phyloP scores from a whole-genome alignment of 148 eudicot genomes.

The Rhododendron ferrugineum region DNA sequence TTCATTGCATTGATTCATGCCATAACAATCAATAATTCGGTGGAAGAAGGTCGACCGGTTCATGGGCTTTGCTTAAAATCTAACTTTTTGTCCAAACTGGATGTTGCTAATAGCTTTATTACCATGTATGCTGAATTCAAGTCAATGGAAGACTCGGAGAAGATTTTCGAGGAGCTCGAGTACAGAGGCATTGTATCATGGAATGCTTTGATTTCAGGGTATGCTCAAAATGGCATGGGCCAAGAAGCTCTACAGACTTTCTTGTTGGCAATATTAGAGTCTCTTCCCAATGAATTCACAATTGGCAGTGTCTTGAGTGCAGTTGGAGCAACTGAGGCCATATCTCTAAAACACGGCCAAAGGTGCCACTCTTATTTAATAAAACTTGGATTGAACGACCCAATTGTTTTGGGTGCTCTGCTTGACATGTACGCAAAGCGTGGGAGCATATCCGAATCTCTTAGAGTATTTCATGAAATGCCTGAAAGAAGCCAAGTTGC shows the following conservation, averaged over 20 bases:
- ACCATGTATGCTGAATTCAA: conserved; percentile 84
- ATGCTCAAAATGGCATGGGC: conserved; percentile 48
- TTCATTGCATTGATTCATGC: conserved; percentile 70
- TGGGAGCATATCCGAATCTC: conserved; percentile 72
- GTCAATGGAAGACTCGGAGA: conserved; percentile 47
- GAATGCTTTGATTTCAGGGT: conserved; percentile 82
- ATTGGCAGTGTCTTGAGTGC: conserved; percentile 79
- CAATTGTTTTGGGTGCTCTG: conserved; percentile 59
- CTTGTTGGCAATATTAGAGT: conserved; percentile 36
- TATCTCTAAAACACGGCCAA: conserved; percentile 69
- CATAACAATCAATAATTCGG: conserved; percentile 34
- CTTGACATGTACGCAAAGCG: conserved; percentile 94
- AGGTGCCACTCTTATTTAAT: conserved; percentile 53
- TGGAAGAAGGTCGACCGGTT: conserved; percentile 59
- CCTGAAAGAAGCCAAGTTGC: conserved; percentile 53
- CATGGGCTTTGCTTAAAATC: conserved; percentile 69
- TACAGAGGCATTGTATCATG: conserved; percentile 55
- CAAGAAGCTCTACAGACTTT: conserved; percentile 66
- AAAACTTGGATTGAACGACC: conserved; percentile 59
- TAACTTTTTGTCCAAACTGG: conserved; percentile 46
- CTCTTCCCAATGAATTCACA: conserved; percentile 58
- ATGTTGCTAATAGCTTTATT: conserved; percentile 69
- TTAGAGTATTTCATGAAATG: conserved; percentile 45
- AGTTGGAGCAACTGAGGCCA: conserved; percentile 68
- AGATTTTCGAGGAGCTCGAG: conserved; percentile 58